Evolutionary conservation across 1,284 basidiomycete species (phyloP).

Genomic region (Heliocybe sulcata): DNA sequence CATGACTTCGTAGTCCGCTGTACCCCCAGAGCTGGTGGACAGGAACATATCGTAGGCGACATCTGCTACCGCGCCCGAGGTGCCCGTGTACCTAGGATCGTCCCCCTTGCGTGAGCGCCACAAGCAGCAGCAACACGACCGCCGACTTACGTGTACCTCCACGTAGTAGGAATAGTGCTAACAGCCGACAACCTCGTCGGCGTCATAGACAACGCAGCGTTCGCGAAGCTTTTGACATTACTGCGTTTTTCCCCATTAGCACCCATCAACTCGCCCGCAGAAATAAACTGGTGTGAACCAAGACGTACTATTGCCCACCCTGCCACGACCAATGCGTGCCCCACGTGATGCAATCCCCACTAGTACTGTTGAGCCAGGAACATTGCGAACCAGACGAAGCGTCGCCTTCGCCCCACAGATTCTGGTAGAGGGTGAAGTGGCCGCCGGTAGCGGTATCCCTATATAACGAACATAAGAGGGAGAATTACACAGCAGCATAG

Average conservation of each 20-base stretch:
- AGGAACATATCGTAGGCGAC: slow-evolving; percentile 63
- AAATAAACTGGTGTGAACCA: too few species aligned
- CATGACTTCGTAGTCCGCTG: slow-evolving; percentile 55
- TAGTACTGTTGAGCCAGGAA: slow-evolving; percentile 38
- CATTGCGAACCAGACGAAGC: slow-evolving; percentile 50
- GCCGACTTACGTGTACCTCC: neutral
- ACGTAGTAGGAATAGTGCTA: slow-evolving; percentile 40
- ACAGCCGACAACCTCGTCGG: slow-evolving; percentile 48
- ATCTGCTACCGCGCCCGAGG: slow-evolving; percentile 31
- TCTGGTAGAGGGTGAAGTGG: neutral
- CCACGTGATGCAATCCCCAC: slow-evolving; percentile 42
- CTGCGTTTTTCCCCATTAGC: neutral
- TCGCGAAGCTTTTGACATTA: slow-evolving; percentile 53
- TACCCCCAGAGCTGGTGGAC: slow-evolving; percentile 39
- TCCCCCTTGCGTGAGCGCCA: slow-evolving; percentile 22
- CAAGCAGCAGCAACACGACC: neutral
- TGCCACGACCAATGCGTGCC: slow-evolving; percentile 47
- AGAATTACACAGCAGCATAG: neutral
- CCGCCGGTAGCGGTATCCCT: neutral
- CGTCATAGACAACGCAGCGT: slow-evolving; percentile 46
- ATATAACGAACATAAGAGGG: neutral
- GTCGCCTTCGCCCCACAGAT: slow-evolving; percentile 35
- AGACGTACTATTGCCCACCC: too few species aligned
- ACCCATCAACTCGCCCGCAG: neutral
- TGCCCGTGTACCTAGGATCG: slow-evolving; percentile 36